A percentile compares a stretch with the other conserved stretches of the same genome.
These are phyloP conservation scores for Phaffomyces antillensis DNA, from an alignment of 805 yeast species.

Conservation along the genomic window DNA sequence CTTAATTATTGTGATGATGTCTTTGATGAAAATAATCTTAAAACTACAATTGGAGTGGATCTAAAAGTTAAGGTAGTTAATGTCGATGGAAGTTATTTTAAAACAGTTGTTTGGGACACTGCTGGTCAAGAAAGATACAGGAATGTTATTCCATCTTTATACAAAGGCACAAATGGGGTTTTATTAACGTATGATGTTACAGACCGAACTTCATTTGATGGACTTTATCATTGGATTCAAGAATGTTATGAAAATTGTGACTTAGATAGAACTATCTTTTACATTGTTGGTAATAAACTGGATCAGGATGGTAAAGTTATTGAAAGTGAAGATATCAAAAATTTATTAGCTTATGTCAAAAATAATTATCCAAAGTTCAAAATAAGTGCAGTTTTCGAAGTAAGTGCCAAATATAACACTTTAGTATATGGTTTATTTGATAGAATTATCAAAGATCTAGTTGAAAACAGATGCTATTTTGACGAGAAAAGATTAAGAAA, in stretches of 20 bases:
- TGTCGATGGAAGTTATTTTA: constrained; percentile 36
- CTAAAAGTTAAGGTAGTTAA: constrained; percentile 36
- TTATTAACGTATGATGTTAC: constrained; percentile 38
- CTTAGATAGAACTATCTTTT: constrained; percentile 28
- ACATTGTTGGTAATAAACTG: constrained; percentile 40
- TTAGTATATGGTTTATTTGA: constrained; percentile 33
- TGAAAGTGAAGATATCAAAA: constrained; percentile 31
- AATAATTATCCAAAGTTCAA: constrained; percentile 23
- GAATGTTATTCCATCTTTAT: constrained; percentile 37
- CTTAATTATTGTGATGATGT: constrained; percentile 34
- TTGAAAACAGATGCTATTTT: constrained; percentile 33
- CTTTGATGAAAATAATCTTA: constrained; percentile 27
- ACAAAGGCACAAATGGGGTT: constrained; percentile 41
- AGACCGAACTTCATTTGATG: constrained; percentile 29
- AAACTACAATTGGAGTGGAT: constrained; percentile 41
- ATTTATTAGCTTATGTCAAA: constrained; percentile 26
- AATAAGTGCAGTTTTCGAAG: constrained; percentile 38
- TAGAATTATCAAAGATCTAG: constrained; percentile 32
- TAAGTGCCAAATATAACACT: constrained; percentile 36
- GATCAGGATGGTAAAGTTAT: constrained; percentile 33
- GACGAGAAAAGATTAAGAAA: constrained; percentile 21
- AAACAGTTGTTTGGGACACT: constrained; percentile 42
- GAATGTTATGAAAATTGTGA: constrained; percentile 33
- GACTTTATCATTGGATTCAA: constrained; percentile 34
- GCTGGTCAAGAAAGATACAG: constrained; percentile 46